Percentiles rank a stretch among this genome's conserved stretches.
These are phyloP conservation scores for Reutealis trisperma DNA, from an alignment of 345 rosid genomes.

Conservation along the genomic window DNA sequence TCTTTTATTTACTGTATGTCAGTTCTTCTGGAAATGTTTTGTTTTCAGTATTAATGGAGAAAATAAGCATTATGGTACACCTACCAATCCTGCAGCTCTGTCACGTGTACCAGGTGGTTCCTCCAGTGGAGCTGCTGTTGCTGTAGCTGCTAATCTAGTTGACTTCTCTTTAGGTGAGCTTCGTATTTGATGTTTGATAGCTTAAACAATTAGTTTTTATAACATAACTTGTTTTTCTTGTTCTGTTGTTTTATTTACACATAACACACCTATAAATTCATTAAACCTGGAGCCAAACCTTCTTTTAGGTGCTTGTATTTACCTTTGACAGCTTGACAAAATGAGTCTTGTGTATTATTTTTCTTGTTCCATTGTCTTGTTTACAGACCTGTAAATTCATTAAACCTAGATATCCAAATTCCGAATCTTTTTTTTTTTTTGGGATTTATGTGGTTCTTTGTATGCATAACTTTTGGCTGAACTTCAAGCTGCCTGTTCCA, in stretches of 20 bases:
- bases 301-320: no score
- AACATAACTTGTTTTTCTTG: neutral
- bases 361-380: no score
- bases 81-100: conserved; percentile 82
- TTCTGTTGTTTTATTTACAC: neutral
- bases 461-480: no score
- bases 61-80: conserved; percentile 78
- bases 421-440: no score
- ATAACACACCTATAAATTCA: neutral
- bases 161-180: conserved; percentile 82
- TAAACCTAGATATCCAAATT: neutral
- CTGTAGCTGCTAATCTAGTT: conserved; percentile 83
- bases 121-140: conserved; percentile 90
- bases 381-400: no score
- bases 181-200: neutral
- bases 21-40: conserved; percentile 21
- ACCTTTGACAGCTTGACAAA: no score
- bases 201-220: neutral
- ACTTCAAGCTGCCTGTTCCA: no score
- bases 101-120: conserved; percentile 85
- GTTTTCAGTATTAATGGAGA: conserved; percentile 79
- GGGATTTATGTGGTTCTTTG: no score
- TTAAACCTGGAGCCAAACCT: neutral
- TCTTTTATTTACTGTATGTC: conserved; percentile 4
- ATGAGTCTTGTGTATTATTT: no score